Conservation (phyloP, 371 early-diverging fungal species). For the Blyttiomyces sp. region DNA sequence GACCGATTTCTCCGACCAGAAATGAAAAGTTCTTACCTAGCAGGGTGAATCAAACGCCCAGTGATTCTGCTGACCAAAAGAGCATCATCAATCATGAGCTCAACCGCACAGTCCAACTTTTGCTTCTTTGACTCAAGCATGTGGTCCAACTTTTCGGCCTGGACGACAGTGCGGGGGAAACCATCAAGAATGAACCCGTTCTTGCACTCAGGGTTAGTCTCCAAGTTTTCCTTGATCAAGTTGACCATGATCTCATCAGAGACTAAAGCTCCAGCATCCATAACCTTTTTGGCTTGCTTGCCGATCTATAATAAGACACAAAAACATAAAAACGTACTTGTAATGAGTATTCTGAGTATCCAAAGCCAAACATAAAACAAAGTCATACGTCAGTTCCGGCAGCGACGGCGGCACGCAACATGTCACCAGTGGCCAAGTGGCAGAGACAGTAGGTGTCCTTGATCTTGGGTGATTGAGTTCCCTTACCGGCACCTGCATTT, state of each 20-base stretch:
- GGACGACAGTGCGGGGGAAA: slow-evolving; percentile 98
- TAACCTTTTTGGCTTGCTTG: slow-evolving; percentile 93
- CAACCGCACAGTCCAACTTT: slow-evolving; percentile 87
- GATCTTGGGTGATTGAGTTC: slow-evolving; percentile 95
- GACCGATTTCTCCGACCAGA: not conserved
- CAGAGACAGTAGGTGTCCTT: slow-evolving; percentile 92
- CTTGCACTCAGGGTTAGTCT: slow-evolving; percentile 86
- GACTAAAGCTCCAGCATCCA: slow-evolving; percentile 97
- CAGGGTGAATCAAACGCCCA: slow-evolving; percentile 91
- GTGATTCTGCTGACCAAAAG: slow-evolving; percentile 94
- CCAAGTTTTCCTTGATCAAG: slow-evolving; percentile 94
- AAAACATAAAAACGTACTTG: not conserved
- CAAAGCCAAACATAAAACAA: not conserved
- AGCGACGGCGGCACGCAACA: slow-evolving; percentile 95
- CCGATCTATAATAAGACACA: slow-evolving; percentile 57
- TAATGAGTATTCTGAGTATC: not conserved
- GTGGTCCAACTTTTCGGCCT: slow-evolving; percentile 96
- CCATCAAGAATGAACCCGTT: slow-evolving; percentile 99
- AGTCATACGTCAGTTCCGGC: slow-evolving; percentile 73
- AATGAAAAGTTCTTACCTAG: slow-evolving; percentile 37
- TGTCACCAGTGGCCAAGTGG: slow-evolving; percentile 96
- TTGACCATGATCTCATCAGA: slow-evolving; percentile 97
- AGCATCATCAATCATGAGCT: slow-evolving; percentile 89
- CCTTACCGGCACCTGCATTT: slow-evolving; percentile 75
- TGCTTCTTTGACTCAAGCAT: slow-evolving; percentile 83